These are phyloP conservation scores for Apodospora peruviana DNA, from an alignment of 495 filamentous ascomycete genomes.

Conservation along the genomic window DNA sequence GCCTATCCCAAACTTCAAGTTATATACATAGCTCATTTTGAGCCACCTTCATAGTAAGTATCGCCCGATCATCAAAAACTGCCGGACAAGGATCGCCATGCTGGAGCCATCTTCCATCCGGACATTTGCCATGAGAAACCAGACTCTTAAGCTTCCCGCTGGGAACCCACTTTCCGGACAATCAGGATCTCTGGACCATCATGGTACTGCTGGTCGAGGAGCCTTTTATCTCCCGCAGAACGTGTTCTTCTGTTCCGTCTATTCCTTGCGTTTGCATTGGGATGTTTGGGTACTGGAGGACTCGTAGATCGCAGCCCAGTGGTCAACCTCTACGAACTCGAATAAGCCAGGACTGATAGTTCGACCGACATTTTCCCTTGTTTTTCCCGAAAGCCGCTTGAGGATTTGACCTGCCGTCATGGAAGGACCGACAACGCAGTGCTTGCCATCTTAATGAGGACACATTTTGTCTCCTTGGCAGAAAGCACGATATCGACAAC, in stretches of 20 bases:
- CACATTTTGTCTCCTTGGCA: not conserved
- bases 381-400: not conserved
- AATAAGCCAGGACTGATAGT: slow-evolving; percentile 2
- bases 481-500: too few species aligned
- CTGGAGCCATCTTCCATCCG: slow-evolving; percentile 1
- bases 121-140: slow-evolving; percentile 1
- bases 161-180: not conserved
- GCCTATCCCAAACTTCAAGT: not conserved
- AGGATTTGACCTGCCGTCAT: not conserved
- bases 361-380: not conserved
- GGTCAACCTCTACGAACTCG: slow-evolving; percentile 12
- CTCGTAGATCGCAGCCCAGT: slow-evolving; percentile 13
- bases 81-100: slow-evolving; percentile 5
- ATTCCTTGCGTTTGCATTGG: slow-evolving; percentile 6
- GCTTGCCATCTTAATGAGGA: not conserved
- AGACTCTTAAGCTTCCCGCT: slow-evolving; percentile 2
- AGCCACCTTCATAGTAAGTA: slow-evolving; percentile 13
- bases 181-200: too few species aligned
- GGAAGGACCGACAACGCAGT: not conserved
- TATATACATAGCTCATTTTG: slow-evolving; percentile 11
- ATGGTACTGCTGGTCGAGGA: too few species aligned
- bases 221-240: slow-evolving; percentile 1
- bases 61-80: slow-evolving; percentile 7
- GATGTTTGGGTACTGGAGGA: slow-evolving; percentile 4
- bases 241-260: slow-evolving; percentile 10